phyloP scores from a whole-genome alignment of 768 basidiomycete species.

The Pleurotus platypus region DNA sequence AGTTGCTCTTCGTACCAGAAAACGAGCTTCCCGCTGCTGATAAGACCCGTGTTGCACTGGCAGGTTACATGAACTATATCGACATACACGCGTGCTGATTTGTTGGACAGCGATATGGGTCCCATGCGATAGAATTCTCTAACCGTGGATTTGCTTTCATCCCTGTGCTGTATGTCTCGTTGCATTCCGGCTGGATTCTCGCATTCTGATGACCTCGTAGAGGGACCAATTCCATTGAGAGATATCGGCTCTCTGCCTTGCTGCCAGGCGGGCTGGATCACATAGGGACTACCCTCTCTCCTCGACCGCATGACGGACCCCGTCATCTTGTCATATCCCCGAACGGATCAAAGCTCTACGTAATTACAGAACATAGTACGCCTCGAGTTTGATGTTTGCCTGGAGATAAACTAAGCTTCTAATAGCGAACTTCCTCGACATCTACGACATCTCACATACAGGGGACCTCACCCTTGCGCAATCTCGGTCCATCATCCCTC shows the following conservation, averaged over 20 bases:
- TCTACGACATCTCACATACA: constrained; percentile 30
- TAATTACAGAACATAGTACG: constrained; percentile 48
- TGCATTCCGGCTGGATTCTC: background rate
- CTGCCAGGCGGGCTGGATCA: constrained; percentile 22
- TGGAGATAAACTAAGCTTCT: background rate
- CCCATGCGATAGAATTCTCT: constrained; percentile 49
- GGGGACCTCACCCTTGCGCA: constrained; percentile 15
- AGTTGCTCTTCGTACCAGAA: constrained; percentile 42
- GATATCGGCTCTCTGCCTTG: constrained; percentile 29
- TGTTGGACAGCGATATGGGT: constrained; percentile 39
- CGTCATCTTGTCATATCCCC: constrained; percentile 52
- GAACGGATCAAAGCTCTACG: constrained; percentile 47
- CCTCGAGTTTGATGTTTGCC: background rate
- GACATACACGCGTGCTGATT: background rate
- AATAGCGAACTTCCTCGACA: constrained; percentile 43
- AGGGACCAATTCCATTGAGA: constrained; percentile 44
- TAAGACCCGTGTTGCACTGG: constrained; percentile 47
- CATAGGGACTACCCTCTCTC: constrained; percentile 35
- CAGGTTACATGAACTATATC: constrained; percentile 10
- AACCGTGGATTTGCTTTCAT: constrained; percentile 36
- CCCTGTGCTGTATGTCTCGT: constrained; percentile 33
- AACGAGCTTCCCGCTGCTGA: constrained; percentile 40
- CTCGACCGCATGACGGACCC: constrained; percentile 43
- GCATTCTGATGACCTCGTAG: background rate
- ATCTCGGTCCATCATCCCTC: constrained; percentile 23